A percentile compares a stretch with the other conserved stretches of the same genome.
phyloP scores from a whole-genome alignment of 805 yeast species.

The Ogataea methylovora region DNA sequence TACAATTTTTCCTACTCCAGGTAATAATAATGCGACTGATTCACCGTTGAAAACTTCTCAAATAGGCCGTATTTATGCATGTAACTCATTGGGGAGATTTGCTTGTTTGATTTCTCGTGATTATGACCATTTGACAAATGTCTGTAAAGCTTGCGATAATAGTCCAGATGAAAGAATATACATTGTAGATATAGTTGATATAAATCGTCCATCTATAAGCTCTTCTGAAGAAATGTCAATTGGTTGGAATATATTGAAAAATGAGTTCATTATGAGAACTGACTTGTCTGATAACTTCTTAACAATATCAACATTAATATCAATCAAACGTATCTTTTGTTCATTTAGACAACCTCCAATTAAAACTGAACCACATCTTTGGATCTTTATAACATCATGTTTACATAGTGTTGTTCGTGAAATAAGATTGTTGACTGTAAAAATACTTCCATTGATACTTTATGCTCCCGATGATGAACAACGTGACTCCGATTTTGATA shows the following conservation, averaged over 20 bases:
- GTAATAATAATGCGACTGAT: too few relatives aligned
- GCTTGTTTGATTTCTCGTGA: conserved; percentile 35
- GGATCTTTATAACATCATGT: conserved; percentile 33
- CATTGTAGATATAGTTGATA: conserved; percentile 13
- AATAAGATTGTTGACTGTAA: conserved; percentile 43
- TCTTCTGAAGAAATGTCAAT: conserved; percentile 9
- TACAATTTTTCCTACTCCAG: too few relatives aligned
- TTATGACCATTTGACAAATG: conserved; percentile 21
- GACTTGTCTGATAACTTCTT: conserved; percentile 14
- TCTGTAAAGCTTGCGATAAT: conserved; percentile 33
- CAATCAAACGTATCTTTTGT: conserved; percentile 41
- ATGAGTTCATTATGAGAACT: conserved; percentile 11
- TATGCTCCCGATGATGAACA: conserved; percentile 30
- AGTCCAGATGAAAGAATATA: conserved; percentile 7
- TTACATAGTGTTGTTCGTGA: conserved; percentile 43
- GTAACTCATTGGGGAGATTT: conserved; percentile 33
- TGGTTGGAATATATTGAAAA: conserved; percentile 21
- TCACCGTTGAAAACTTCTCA: conserved; percentile 1
- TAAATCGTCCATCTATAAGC: conserved; percentile 21
- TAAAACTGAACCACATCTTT: conserved; percentile 20
- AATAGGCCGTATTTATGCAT: conserved; percentile 18
- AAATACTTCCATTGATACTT: conserved; percentile 48
- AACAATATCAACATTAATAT: conserved; percentile 35
- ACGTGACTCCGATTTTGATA: conserved; percentile 36
- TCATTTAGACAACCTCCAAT: conserved; percentile 45